These are phyloP conservation scores for Pichia sp. DNA, from an alignment of 1,139 yeast genomes.

Conservation along the genomic window DNA sequence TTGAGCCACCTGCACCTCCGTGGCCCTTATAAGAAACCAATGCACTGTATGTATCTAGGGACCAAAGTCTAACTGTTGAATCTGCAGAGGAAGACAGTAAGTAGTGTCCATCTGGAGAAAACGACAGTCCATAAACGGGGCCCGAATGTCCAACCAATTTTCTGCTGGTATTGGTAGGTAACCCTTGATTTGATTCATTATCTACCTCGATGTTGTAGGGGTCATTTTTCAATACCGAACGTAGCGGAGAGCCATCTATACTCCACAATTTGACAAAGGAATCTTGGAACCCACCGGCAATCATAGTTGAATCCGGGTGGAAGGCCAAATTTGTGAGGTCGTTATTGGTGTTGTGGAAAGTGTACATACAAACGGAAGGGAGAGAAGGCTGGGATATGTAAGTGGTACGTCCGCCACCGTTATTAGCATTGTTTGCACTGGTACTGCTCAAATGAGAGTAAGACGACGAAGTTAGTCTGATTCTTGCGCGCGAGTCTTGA, in stretches of 20 bases:
- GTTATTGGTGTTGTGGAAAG: slow-evolving; percentile 91
- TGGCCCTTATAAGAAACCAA: slow-evolving; percentile 95
- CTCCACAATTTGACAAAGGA: slow-evolving; percentile 89
- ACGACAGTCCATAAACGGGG: slow-evolving; percentile 84
- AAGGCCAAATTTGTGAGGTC: slow-evolving; percentile 81
- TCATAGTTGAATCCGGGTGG: slow-evolving; percentile 79
- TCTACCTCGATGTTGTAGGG: slow-evolving; percentile 37
- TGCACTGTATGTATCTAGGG: slow-evolving; percentile 83
- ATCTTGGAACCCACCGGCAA: slow-evolving; percentile 94
- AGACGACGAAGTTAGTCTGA: slow-evolving; percentile 50
- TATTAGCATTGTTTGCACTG: background rate
- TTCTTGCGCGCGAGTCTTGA: slow-evolving; percentile 74
- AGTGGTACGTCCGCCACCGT: background rate
- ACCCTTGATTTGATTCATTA: slow-evolving; percentile 17
- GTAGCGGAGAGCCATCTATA: slow-evolving; percentile 80
- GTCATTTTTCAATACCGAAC: slow-evolving; percentile 61
- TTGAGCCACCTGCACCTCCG: slow-evolving; percentile 30
- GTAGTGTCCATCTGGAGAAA: slow-evolving; percentile 85
- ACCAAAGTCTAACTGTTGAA: slow-evolving; percentile 89
- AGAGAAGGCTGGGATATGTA: slow-evolving; percentile 59
- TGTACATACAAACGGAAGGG: slow-evolving; percentile 97
- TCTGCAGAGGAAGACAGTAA: slow-evolving; percentile 85
- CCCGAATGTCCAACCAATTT: slow-evolving; percentile 91
- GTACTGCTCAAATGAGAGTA: slow-evolving; percentile 13
- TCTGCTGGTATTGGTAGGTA: slow-evolving; percentile 37